A percentile compares a stretch with the other conserved stretches of the same genome.
phyloP scores from a whole-genome alignment of 768 basidiomycete genomes.

The Mycena belliarum region DNA sequence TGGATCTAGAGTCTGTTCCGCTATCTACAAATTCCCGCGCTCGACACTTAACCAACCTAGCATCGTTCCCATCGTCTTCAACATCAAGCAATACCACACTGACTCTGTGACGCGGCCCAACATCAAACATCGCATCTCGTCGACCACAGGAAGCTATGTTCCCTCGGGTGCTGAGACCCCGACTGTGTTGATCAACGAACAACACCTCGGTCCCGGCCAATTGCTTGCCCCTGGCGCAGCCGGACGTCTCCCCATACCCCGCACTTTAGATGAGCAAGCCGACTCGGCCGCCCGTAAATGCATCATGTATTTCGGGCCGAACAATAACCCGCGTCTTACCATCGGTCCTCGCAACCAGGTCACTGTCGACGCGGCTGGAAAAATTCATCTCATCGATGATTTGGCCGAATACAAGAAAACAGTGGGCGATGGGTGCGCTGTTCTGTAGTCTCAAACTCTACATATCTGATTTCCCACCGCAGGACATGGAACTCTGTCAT shows the following conservation, averaged over 20 bases:
- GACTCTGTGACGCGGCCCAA: constrained; percentile 79
- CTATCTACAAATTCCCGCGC: no score
- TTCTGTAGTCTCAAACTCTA: neutral
- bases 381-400: constrained; percentile 85
- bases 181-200: constrained; percentile 62
- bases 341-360: constrained; percentile 88
- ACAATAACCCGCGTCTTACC: constrained; percentile 79
- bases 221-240: constrained; percentile 45
- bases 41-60: no score
- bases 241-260: constrained; percentile 67
- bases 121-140: constrained; percentile 80
- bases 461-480: constrained; percentile 11
- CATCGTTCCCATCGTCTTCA: constrained; percentile 83
- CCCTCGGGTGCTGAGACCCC: constrained; percentile 79
- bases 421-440: constrained; percentile 55
- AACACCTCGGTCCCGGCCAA: constrained; percentile 44
- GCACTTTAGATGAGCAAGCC: constrained; percentile 81
- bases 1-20: constrained; percentile 81
- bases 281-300: constrained; percentile 86
- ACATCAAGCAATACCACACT: constrained; percentile 81
- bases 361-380: constrained; percentile 82
- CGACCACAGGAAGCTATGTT: constrained; percentile 76
- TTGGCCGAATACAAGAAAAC: constrained; percentile 75
- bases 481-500: constrained; percentile 81
- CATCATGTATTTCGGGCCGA: constrained; percentile 80